phyloP scores from a whole-genome alignment of 768 basidiomycete genomes.

The Phanerodontia chrysosporium region DNA sequence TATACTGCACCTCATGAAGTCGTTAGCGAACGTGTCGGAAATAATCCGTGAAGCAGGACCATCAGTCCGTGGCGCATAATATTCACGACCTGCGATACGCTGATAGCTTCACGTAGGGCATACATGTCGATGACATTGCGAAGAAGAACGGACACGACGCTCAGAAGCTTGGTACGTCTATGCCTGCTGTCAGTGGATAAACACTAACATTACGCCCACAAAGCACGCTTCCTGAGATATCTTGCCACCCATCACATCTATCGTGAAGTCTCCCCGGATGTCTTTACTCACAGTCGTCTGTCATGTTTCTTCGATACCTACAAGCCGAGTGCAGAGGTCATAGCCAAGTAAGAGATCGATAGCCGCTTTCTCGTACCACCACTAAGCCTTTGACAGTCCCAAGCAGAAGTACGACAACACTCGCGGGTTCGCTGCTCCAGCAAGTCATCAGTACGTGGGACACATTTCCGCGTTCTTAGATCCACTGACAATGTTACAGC shows the following conservation, averaged over 20 bases:
- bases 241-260: constrained; percentile 28
- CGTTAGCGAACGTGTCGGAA: not conserved
- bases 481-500: not conserved
- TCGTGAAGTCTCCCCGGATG: constrained; percentile 26
- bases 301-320: constrained; percentile 18
- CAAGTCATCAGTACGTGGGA: not conserved
- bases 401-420: not conserved
- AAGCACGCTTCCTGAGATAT: constrained; percentile 24
- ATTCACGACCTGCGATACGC: not conserved
- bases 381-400: not conserved
- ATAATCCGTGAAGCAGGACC: constrained; percentile 7
- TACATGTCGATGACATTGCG: constrained; percentile 29
- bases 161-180: constrained; percentile 24
- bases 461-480: no score
- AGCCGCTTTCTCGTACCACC: not conserved
- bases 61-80: not conserved
- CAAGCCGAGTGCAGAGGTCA: constrained; percentile 8
- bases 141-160: constrained; percentile 18
- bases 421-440: not conserved
- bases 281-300: constrained; percentile 25
- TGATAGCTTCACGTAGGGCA: constrained; percentile 16
- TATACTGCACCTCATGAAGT: not conserved
- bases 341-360: not conserved
- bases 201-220: constrained; percentile 5
- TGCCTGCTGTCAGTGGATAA: not conserved